Evolutionary conservation across 306 rosid genomes (phyloP).

Genomic region (Cucumis melo): DNA sequence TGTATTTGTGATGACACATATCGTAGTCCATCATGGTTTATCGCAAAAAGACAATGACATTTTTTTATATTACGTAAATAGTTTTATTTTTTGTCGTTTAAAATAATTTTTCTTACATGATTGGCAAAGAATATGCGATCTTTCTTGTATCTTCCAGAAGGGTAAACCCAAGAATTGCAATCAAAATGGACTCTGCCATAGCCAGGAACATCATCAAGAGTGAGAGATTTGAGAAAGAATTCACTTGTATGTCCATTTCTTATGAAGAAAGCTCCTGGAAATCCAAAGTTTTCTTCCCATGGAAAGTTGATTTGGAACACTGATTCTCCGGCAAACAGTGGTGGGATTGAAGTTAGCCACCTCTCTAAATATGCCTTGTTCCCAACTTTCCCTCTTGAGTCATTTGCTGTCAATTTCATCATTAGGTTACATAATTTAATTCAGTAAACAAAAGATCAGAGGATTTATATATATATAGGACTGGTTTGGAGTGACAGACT

Average conservation of each 20-base stretch:
- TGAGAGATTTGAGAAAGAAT: conserved; percentile 49
- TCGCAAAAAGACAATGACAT: too few relatives aligned
- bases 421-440: too few relatives aligned
- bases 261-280: conserved; percentile 58
- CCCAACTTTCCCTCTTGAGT: conserved; percentile 42
- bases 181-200: conserved; percentile 44
- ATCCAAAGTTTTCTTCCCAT: conserved; percentile 44
- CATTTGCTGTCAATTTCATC: conserved; percentile 24
- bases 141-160: conserved; percentile 32
- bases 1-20: too few relatives aligned
- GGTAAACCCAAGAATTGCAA: conserved; percentile 87
- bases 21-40: too few relatives aligned
- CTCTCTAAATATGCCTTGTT: conserved; percentile 41
- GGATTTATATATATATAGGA: too few relatives aligned
- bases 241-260: conserved; percentile 56
- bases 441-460: too few relatives aligned
- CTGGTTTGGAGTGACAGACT: too few relatives aligned
- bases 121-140: conserved; percentile 70
- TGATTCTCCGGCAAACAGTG: conserved; percentile 37
- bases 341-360: conserved; percentile 38
- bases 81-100: too few relatives aligned
- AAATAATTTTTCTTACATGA: conserved; percentile 27
- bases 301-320: conserved; percentile 42
- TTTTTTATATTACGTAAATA: too few relatives aligned
- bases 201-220: conserved; percentile 62